Evolutionary conservation across 495 filamentous ascomycete genomes (phyloP), one percentile per base, ranked within the genome.

Genomic region (Bathelium albidoporum): DNA sequence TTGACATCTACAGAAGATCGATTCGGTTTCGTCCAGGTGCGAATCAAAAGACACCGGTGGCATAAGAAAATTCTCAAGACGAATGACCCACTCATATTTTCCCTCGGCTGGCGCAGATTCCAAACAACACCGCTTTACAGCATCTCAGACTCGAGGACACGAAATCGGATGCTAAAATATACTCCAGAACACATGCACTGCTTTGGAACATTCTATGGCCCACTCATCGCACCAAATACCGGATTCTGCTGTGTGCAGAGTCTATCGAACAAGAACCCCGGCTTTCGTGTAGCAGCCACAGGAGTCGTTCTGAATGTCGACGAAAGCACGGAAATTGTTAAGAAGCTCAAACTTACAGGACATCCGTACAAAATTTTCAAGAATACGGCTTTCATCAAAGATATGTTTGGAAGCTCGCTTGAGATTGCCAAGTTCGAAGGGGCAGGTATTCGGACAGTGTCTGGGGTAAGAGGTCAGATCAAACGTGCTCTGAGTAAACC

Each of bases 371-470:
- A 97, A 79, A 95, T 98, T 75, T 98, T 96, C 83, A 95, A 95
- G 72, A 98, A 98, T 77, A 98, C 94, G 0, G 91, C 94, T 20
- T 97, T 98, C 76, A 94, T 98, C 79, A 93, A 91, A 73, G 90
- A 97, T 74, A 98, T 98, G 94, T 98, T 98, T 80, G 91, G 83
- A 69, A 86, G 87, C 0, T 79, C 89, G 0, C 82, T 98, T 16
- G 94, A 98, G 72, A 91, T 97, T 63, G 93, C 94, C 73, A 97
- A 97, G 75, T 97, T 98, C 70, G 94, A 97, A 77, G 95, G 94
- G 41, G 94, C 94, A 11, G 85, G 87, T 53, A 93, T 98, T 75
- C 88, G 90, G 62, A 98, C 94, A 0, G 94, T 98, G 29, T 97
- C 92, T 3, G 95, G 94, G 41, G 86, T 98, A 67, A 82, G 94